phyloP scores from a whole-genome alignment of 306 rosid genomes.

The Astragalus membranaceus region DNA sequence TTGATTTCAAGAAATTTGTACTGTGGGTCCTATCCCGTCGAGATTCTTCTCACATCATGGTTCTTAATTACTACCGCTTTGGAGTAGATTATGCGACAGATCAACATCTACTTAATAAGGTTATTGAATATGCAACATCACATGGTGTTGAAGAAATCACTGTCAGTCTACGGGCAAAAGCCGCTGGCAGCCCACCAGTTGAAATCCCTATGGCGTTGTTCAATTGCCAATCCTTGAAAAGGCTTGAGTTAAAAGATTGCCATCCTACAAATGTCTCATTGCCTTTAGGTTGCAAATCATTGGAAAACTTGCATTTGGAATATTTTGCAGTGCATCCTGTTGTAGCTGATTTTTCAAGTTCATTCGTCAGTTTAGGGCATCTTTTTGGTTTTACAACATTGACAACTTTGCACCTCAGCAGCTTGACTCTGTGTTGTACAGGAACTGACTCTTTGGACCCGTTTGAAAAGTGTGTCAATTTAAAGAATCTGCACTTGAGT shows the following conservation, averaged over 20 bases:
- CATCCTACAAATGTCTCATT: conserved; percentile 27
- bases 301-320: conserved; percentile 29
- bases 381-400: conserved; percentile 34
- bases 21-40: conserved; percentile 35
- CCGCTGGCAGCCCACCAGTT: conserved; percentile 37
- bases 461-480: conserved; percentile 32
- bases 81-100: conserved; percentile 49
- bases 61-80: conserved; percentile 31
- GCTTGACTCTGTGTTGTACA: conserved; percentile 25
- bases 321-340: conserved; percentile 24
- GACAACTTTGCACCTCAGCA: conserved; percentile 41
- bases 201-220: conserved; percentile 34
- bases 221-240: conserved; percentile 33
- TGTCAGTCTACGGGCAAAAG: conserved; percentile 37
- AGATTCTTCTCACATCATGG: conserved; percentile 24
- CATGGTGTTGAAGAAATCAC: conserved; percentile 37
- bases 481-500: conserved; percentile 36
- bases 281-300: conserved; percentile 22
- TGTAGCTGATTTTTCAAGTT: conserved; percentile 18
- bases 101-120: conserved; percentile 36
- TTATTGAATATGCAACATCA: conserved; percentile 31
- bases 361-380: conserved; percentile 23
- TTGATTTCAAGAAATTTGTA: conserved; percentile 38
- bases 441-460: conserved; percentile 26
- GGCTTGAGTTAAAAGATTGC: conserved; percentile 41